These are phyloP conservation scores for Penicillium occitanis DNA, from an alignment of 2,329 filamentous ascomycete genomes.

Conservation along the genomic window DNA sequence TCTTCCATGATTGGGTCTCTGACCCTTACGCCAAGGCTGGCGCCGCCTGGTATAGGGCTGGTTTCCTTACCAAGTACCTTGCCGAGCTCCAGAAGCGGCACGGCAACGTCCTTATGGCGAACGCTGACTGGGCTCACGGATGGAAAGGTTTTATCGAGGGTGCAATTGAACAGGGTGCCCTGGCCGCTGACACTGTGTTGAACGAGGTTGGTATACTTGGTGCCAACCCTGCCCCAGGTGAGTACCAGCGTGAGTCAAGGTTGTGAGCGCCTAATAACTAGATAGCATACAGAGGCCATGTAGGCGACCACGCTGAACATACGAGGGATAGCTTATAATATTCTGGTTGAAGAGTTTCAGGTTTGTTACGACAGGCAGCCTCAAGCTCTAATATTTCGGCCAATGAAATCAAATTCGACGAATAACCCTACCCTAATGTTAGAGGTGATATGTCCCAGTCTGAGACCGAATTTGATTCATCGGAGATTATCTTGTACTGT, in stretches of 20 bases:
- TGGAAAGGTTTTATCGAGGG: slow-evolving; percentile 34
- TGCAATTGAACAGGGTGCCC: slow-evolving; percentile 28
- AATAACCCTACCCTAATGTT: not conserved
- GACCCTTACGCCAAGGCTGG: slow-evolving; percentile 29
- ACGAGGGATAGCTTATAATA: not conserved
- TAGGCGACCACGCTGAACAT: not conserved
- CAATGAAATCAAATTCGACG: not conserved
- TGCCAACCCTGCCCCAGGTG: not conserved
- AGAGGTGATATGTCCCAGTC: not conserved
- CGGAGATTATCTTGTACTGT: not conserved
- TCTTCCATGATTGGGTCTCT: slow-evolving; percentile 30
- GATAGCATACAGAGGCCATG: not conserved
- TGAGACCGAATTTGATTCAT: not conserved
- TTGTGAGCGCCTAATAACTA: slow-evolving; percentile 20
- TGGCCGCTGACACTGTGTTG: slow-evolving; percentile 2
- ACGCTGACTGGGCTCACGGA: slow-evolving; percentile 31
- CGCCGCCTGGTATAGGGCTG: slow-evolving; percentile 24
- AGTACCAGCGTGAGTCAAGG: slow-evolving; percentile 23
- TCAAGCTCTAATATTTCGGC: not conserved
- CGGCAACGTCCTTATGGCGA: slow-evolving; percentile 30
- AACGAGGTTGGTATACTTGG: slow-evolving; percentile 14
- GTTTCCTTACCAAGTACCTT: slow-evolving; percentile 28
- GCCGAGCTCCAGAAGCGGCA: slow-evolving; percentile 28
- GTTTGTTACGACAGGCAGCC: not conserved
- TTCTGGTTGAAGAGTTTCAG: not conserved